Conservation (phyloP, 345 rosid genomes). For the Cardamine resedifolia region DNA sequence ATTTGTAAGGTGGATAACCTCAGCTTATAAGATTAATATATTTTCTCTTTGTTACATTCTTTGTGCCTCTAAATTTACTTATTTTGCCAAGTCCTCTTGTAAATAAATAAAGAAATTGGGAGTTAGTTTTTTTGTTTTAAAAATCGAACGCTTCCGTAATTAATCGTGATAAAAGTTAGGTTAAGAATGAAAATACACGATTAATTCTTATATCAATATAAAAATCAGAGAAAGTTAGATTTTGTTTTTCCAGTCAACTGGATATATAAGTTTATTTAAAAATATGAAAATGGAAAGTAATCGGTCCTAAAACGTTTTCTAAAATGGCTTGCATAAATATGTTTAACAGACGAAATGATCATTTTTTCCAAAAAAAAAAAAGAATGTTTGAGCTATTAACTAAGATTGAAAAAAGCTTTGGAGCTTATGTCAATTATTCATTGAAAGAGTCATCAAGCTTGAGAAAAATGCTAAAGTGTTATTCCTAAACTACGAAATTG, state of each 20-base stretch:
- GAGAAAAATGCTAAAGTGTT: too few relatives aligned
- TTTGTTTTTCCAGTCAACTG: not conserved
- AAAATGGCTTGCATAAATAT: not conserved
- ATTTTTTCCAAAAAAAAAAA: too few relatives aligned
- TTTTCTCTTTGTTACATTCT: not conserved
- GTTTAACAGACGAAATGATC: not conserved
- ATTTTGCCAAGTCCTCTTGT: not conserved
- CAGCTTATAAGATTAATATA: not conserved
- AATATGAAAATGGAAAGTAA: not conserved
- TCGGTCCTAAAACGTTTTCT: not conserved
- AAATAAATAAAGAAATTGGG: not conserved
- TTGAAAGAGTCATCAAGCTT: not conserved
- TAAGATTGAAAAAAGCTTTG: not conserved
- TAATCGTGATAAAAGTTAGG: too few relatives aligned
- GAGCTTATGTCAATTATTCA: not conserved
- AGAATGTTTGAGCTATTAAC: not conserved
- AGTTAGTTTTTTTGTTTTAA: not conserved
- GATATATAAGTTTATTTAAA: not conserved
- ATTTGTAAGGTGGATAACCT: conserved; percentile 35
- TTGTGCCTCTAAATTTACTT: conserved; percentile 12
- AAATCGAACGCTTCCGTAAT: not conserved
- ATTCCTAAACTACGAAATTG: not conserved
- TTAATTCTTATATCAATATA: not conserved
- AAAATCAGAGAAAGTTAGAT: too few relatives aligned
- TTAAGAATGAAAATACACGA: not conserved